These are phyloP conservation scores for Ascosphaera aggregata DNA, from an alignment of 2,329 filamentous ascomycete genomes.

Conservation along the genomic window DNA sequence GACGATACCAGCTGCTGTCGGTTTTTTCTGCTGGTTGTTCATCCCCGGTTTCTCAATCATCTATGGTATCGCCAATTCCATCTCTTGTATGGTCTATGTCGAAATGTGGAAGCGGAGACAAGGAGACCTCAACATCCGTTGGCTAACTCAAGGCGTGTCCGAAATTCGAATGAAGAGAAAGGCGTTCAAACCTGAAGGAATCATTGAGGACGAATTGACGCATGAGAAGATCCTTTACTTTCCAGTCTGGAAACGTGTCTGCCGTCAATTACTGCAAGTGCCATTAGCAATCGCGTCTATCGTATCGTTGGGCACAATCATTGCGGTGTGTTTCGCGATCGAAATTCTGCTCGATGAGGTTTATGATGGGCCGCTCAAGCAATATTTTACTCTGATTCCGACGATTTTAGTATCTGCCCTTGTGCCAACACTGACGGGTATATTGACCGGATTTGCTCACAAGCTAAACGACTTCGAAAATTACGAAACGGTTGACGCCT, in stretches of 20 bases:
- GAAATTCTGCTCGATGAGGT: conserved; percentile 93
- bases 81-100: conserved; percentile 81
- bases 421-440: conserved; percentile 52
- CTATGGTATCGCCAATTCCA: conserved; percentile 52
- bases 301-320: conserved; percentile 52
- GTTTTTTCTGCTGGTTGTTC: conserved; percentile 55
- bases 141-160: conserved; percentile 71
- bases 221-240: conserved; percentile 59
- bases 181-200: conserved; percentile 58
- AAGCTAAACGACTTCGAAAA: conserved; percentile 68
- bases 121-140: conserved; percentile 60
- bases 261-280: conserved; percentile 56
- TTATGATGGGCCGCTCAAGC: conserved; percentile 73
- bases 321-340: conserved; percentile 68
- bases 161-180: conserved; percentile 53
- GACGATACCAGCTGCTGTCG: conserved; percentile 57
- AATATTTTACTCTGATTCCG: conserved; percentile 62
- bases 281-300: conserved; percentile 62
- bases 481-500: conserved; percentile 66
- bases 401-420: conserved; percentile 66
- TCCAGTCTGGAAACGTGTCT: conserved; percentile 48
- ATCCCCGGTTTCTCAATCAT: conserved; percentile 63
- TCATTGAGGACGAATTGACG: conserved; percentile 55
- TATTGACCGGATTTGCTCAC: conserved; percentile 56
- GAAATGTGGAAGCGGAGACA: conserved; percentile 96